Conservation (phyloP, 2,329 filamentous ascomycete species). For the Microsporum canis region DNA sequence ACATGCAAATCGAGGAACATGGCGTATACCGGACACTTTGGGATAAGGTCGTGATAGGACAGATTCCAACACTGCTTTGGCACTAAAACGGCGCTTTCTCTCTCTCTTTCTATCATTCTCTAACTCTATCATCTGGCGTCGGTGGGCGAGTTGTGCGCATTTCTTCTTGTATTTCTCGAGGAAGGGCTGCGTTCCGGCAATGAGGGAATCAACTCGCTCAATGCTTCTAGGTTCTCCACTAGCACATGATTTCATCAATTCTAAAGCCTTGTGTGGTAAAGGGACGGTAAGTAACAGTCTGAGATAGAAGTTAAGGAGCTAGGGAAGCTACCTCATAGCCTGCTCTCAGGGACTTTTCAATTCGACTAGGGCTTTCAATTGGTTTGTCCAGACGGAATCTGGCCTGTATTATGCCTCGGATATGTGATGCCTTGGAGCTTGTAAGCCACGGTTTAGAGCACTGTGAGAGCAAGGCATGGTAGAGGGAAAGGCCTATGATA, state of each 20-base stretch:
- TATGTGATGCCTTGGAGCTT: slow-evolving; percentile 16
- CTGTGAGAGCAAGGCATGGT: slow-evolving; percentile 36
- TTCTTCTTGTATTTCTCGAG: slow-evolving; percentile 12
- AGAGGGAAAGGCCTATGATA: slow-evolving; percentile 33
- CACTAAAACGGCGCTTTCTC: not conserved
- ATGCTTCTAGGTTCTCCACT: slow-evolving; percentile 20
- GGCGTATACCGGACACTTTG: slow-evolving; percentile 27
- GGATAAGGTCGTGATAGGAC: slow-evolving; percentile 28
- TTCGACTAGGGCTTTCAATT: slow-evolving; percentile 31
- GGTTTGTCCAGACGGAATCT: slow-evolving; percentile 30
- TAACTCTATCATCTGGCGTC: not conserved
- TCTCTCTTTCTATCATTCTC: not conserved
- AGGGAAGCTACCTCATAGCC: slow-evolving; percentile 29
- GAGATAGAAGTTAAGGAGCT: not conserved
- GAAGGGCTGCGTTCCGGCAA: slow-evolving; percentile 18
- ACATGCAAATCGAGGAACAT: slow-evolving; percentile 32
- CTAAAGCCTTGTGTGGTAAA: slow-evolving; percentile 23
- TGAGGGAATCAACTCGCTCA: slow-evolving; percentile 18
- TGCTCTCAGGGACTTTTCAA: slow-evolving; percentile 29
- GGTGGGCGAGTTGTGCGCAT: not conserved
- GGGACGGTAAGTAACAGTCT: not conserved
- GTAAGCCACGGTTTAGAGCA: slow-evolving; percentile 23
- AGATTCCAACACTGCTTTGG: slow-evolving; percentile 13
- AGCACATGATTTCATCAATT: slow-evolving; percentile 27
- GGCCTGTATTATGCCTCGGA: slow-evolving; percentile 24